A percentile compares a stretch with the other conserved stretches of the same genome.
phyloP scores from a whole-genome alignment of 208 protist species.

The Acanthamoeba culbertsoni region DNA sequence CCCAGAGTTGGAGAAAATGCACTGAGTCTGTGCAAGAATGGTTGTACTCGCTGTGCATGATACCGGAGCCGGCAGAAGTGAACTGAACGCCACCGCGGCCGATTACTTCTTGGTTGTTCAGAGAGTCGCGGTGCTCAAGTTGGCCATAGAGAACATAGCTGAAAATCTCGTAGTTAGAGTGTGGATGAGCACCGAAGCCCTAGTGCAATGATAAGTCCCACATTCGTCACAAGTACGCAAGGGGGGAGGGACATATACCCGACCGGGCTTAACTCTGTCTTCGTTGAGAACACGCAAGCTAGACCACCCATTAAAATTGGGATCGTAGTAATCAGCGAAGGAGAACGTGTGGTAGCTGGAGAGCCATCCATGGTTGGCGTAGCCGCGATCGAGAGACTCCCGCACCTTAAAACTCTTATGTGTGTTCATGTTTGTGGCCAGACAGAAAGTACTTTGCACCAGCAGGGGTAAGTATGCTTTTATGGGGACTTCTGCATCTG shows the following conservation, averaged over 20 bases:
- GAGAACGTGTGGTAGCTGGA: conserved; percentile 64
- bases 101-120: conserved; percentile 64
- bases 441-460: not conserved
- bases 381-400: conserved; percentile 23
- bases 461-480: too few species aligned
- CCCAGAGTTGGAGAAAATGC: conserved; percentile 72
- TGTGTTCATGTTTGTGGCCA: not conserved
- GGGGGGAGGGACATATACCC: not conserved
- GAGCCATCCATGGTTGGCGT: conserved; percentile 67
- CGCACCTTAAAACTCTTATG: not conserved
- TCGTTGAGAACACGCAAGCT: conserved; percentile 70
- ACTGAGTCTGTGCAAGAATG: not conserved
- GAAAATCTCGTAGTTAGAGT: conserved; percentile 74
- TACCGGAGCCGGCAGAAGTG: conserved; percentile 66
- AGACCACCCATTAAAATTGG: conserved; percentile 6
- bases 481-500: too few species aligned
- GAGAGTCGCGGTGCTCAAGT: conserved; percentile 68
- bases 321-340: conserved; percentile 71
- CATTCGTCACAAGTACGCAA: too few species aligned
- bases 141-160: conserved; percentile 66
- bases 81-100: conserved; percentile 69
- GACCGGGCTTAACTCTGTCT: conserved; percentile 62
- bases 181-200: conserved; percentile 70
- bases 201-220: not conserved
- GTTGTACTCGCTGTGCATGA: conserved; percentile 68